Conservation (phyloP, 2,329 filamentous ascomycete genomes). For the Aspergillus sp. region DNA sequence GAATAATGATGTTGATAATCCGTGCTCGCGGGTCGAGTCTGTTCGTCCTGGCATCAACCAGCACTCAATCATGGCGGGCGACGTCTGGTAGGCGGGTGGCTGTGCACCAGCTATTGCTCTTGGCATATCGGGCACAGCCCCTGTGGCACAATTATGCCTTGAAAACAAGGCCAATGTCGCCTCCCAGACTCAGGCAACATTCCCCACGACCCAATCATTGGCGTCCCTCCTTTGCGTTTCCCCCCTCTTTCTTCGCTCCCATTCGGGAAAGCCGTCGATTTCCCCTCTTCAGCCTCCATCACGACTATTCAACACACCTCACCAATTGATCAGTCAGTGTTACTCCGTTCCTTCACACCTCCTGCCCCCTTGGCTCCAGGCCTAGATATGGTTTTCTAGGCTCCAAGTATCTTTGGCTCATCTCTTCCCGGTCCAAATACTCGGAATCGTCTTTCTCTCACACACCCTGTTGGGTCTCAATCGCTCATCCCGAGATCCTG, state of each 20-base stretch:
- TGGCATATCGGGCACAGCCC: conserved; percentile 2
- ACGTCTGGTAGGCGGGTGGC: conserved; percentile 4
- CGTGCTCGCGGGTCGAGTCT: neutral
- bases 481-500: conserved; percentile 12
- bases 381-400: conserved; percentile 3
- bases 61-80: neutral
- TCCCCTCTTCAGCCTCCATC: conserved; percentile 19
- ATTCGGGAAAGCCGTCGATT: conserved; percentile 12
- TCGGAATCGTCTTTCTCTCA: neutral
- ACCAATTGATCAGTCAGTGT: conserved; percentile 1
- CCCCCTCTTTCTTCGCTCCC: conserved; percentile 1
- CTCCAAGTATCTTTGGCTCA: neutral
- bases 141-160: conserved; percentile 5
- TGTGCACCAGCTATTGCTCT: conserved; percentile 2
- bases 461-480: conserved; percentile 8
- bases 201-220: conserved; percentile 6
- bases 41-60: neutral
- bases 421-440: neutral
- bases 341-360: conserved; percentile 7
- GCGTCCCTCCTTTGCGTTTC: neutral
- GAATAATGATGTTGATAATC: neutral
- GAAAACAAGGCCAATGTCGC: neutral
- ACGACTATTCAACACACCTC: conserved; percentile 10
- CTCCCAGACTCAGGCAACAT: conserved; percentile 1
- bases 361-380: conserved; percentile 6